Base-by-base conservation (phyloP, 2,329 filamentous ascomycete species). In the Purpureocillium lavendulum region DNA sequence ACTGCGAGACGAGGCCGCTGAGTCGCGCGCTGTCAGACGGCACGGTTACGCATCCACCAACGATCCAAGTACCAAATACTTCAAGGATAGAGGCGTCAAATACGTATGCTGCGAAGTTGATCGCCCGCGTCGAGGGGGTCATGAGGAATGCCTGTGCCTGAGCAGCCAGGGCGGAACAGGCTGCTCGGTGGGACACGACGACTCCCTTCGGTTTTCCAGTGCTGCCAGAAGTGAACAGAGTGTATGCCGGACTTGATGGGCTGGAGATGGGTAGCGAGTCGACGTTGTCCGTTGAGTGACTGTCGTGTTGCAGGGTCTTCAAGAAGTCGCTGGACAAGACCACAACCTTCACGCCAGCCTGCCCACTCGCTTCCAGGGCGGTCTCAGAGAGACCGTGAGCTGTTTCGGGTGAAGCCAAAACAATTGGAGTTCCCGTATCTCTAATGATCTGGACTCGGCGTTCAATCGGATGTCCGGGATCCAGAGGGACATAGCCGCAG, bases 211-310 rank as follows among this genome's bases (percentile, higher is more conserved):
- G 73, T 10, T 57, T 59, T 6, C 73, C 73, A 0, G 73, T 77
- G 18, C 66, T 74, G 15, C 73, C 73, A 2, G 71, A 75, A 4
- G 73, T 77, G 51, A 75, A 77, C 46, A 73, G 67, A 45, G 70
- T 66, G 33, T 58, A 56, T 2, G 44, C 44, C 2, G 38, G 30
- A 12, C 12, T 7, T 1, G 8, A 28, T 15, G 7, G 28, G n/a
- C n/a, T 14, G 34, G 3, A 33, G 16, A 6, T 28, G 14, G 34
- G 3, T 2, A 4, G 1, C n/a, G n/a, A n/a, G n/a, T n/a, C n/a
- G n/a, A n/a, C 29, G 11, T 29, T 4, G 28, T 2, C 3, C 8
- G 15, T 7, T 1, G 28, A 17, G 4, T 9, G 11, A 16, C 8
- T 16, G 17, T 18, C 30, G 4, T 5, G 5, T 13, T 14, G 16